These are phyloP conservation scores for Talaromyces sp. DNA, from an alignment of 2,329 filamentous ascomycete genomes.

Conservation along the genomic window DNA sequence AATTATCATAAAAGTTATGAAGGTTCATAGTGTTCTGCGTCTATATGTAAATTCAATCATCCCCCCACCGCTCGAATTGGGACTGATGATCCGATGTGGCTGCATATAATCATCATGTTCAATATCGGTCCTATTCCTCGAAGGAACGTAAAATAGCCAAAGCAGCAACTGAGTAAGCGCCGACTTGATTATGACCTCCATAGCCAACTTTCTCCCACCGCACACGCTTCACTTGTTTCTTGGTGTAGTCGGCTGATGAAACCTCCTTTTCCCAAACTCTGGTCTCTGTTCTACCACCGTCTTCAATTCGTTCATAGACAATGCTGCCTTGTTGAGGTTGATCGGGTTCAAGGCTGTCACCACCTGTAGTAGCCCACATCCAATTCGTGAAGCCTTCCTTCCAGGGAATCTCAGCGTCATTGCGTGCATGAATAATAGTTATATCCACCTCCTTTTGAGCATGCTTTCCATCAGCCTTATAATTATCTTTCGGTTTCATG, in stretches of 20 bases:
- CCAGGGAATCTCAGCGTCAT: conserved; percentile 81
- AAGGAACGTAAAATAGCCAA: conserved; percentile 39
- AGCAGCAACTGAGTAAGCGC: conserved; percentile 37
- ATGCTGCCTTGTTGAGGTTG: conserved; percentile 26
- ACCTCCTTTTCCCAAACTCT: conserved; percentile 37
- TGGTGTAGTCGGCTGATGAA: neutral
- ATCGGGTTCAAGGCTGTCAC: neutral
- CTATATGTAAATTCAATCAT: neutral
- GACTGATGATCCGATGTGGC: too few species aligned
- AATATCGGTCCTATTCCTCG: conserved; percentile 25
- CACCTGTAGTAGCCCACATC: conserved; percentile 34
- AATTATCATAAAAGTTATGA: neutral
- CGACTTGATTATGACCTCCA: conserved; percentile 44
- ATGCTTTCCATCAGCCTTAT: conserved; percentile 53
- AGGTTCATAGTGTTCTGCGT: neutral
- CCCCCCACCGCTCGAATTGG: neutral
- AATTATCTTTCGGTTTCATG: conserved; percentile 26
- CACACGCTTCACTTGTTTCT: conserved; percentile 34
- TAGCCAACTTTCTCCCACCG: conserved; percentile 44
- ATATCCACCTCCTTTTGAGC: conserved; percentile 56
- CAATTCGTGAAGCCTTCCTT: conserved; percentile 43
- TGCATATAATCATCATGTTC: neutral
- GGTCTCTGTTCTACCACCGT: conserved; percentile 31
- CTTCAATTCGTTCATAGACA: conserved; percentile 28
- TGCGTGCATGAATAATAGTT: conserved; percentile 70